A percentile compares a stretch with the other conserved stretches of the same genome.
These are phyloP conservation scores for Zalaria obscura DNA, from an alignment of 2,329 filamentous ascomycete genomes.

Conservation along the genomic window DNA sequence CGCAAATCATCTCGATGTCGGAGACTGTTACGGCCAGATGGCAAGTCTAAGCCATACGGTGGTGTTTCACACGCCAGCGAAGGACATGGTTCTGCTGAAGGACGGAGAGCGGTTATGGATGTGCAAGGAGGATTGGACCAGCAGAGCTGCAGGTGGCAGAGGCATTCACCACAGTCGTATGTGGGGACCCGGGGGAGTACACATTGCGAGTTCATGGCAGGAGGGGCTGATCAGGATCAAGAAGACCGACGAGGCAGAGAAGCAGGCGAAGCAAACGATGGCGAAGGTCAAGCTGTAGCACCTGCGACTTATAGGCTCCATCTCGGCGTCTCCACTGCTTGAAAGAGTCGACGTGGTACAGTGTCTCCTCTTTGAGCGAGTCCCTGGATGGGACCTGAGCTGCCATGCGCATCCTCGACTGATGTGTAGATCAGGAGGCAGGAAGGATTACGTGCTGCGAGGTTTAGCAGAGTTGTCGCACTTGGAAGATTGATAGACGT, in stretches of 20 bases:
- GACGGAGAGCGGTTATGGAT: constrained; percentile 28
- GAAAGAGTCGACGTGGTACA: no score
- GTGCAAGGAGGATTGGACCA: constrained; percentile 34
- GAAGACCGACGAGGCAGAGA: constrained; percentile 7
- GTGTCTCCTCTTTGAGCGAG: no score
- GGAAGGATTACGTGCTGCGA: no score
- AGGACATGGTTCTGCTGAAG: constrained; percentile 27
- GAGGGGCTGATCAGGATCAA: constrained; percentile 30
- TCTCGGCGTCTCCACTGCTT: no score
- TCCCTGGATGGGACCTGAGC: no score
- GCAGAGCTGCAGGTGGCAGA: constrained; percentile 29
- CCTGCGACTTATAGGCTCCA: neutral
- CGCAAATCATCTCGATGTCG: constrained; percentile 32
- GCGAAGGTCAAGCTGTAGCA: constrained; percentile 5
- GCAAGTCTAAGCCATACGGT: constrained; percentile 34
- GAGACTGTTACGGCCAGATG: constrained; percentile 25
- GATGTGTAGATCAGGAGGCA: no score
- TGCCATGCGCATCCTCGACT: no score
- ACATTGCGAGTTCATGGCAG: constrained; percentile 34
- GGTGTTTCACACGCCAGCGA: constrained; percentile 29
- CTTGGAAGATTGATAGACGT: no score
- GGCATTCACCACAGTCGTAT: constrained; percentile 33
- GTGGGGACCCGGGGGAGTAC: constrained; percentile 25
- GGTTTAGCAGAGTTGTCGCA: no score
- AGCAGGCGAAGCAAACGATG: constrained; percentile 3